A percentile compares a stretch with the other conserved stretches of the same genome.
phyloP scores from a whole-genome alignment of 495 filamentous ascomycete genomes.

The Podospora anserina region DNA sequence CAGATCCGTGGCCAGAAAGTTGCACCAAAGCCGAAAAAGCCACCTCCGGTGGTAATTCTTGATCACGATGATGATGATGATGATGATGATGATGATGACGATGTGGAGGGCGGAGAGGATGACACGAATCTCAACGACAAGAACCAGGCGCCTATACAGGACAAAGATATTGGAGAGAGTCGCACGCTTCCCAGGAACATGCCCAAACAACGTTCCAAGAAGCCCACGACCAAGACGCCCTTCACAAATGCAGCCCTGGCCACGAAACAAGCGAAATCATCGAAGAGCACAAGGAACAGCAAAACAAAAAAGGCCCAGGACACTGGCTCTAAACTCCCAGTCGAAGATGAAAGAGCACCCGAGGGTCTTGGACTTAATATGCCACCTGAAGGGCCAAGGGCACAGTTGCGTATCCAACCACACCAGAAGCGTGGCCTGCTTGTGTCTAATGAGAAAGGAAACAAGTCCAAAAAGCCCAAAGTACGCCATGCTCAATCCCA shows the following conservation, averaged over 20 bases:
- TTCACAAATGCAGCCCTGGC: not conserved
- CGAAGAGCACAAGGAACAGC: not conserved
- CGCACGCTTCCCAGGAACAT: not conserved
- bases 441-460: conserved; percentile 33
- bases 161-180: not conserved
- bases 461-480: conserved; percentile 12
- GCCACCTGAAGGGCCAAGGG: conserved; percentile 30
- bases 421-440: conserved; percentile 43
- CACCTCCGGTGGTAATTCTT: not conserved
- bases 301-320: not conserved
- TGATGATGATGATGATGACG: not conserved
- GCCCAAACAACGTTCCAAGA: not conserved
- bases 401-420: conserved; percentile 41
- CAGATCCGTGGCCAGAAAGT: not conserved
- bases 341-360: not conserved
- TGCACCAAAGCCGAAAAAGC: not conserved
- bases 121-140: not conserved
- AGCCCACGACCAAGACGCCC: not conserved
- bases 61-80: too few species aligned
- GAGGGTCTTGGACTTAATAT: not conserved
- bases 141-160: not conserved
- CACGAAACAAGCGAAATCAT: not conserved
- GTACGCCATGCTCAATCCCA: not conserved
- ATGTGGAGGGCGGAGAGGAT: not conserved
- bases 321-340: not conserved